Percentiles rank a stretch among this genome's conserved stretches.
Conservation (phyloP, 345 rosid genomes). For the Corchorus capsularis region DNA sequence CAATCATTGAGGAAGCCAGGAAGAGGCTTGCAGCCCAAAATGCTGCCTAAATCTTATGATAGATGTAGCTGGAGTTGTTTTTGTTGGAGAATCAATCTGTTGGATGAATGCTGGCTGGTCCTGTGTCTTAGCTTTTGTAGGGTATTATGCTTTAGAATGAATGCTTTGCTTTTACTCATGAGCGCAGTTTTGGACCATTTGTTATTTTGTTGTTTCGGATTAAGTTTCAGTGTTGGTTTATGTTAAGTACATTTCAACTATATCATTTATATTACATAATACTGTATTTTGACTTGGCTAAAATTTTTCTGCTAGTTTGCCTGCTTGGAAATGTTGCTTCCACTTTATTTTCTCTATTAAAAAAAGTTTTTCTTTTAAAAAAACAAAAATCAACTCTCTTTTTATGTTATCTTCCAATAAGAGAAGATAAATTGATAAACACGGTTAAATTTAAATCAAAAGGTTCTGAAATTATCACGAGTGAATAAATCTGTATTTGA, state of each 20-base stretch:
- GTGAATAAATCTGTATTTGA: too few species aligned
- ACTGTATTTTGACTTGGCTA: too few species aligned
- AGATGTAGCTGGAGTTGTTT: background rate
- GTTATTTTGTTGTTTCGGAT: background rate
- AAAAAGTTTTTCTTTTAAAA: too few species aligned
- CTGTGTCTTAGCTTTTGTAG: background rate
- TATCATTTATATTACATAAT: too few species aligned
- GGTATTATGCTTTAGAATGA: background rate
- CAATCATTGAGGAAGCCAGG: slow-evolving; percentile 54
- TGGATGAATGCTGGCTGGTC: slow-evolving; percentile 15
- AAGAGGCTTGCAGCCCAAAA: slow-evolving; percentile 46
- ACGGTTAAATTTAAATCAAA: too few species aligned
- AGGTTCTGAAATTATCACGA: too few species aligned
- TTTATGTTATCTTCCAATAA: too few species aligned
- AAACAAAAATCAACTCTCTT: too few species aligned
- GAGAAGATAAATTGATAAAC: too few species aligned
- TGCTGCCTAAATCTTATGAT: slow-evolving; percentile 12
- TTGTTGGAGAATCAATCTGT: background rate
- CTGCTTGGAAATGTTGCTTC: too few species aligned
- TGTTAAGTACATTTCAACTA: background rate
- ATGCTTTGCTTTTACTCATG: background rate
- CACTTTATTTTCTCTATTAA: too few species aligned
- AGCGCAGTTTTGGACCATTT: background rate
- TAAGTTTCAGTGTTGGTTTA: background rate
- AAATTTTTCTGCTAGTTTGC: too few species aligned